Evolutionary conservation across 192 early-diverging fungal genomes (phyloP).

Genomic region (Phycomyces nitens): DNA sequence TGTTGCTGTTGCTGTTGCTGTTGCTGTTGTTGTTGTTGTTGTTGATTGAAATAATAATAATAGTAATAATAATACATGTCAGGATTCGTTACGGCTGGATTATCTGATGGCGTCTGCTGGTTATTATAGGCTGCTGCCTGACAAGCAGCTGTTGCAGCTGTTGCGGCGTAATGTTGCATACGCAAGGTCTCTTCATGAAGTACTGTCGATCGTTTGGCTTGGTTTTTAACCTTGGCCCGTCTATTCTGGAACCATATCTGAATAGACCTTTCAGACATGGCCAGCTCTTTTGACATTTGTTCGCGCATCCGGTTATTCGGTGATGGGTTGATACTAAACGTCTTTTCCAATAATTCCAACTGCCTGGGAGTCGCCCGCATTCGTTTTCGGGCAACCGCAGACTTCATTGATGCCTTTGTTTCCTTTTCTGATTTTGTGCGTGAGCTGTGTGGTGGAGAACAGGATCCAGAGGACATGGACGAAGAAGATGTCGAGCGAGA

Average conservation of each 20-base stretch:
- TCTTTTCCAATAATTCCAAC: slow-evolving; percentile 61
- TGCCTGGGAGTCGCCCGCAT: slow-evolving; percentile 65
- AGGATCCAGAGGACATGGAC: neutral
- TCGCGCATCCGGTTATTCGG: slow-evolving; percentile 66
- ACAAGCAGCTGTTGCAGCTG: slow-evolving; percentile 26
- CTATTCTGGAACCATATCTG: slow-evolving; percentile 88
- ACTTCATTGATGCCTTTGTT: neutral
- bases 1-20: neutral
- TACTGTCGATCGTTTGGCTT: slow-evolving; percentile 31
- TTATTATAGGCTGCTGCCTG: slow-evolving; percentile 18
- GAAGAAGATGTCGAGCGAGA: too few relatives aligned
- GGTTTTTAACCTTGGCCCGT: slow-evolving; percentile 72
- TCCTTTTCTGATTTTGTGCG: neutral
- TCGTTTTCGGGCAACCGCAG: slow-evolving; percentile 48
- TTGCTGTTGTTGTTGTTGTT: slow-evolving; percentile 23
- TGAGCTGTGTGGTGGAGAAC: neutral
- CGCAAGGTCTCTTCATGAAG: slow-evolving; percentile 17
- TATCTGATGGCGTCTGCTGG: slow-evolving; percentile 8
- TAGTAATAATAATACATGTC: slow-evolving; percentile 34
- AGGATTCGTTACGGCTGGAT: slow-evolving; percentile 13
- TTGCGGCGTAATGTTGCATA: slow-evolving; percentile 19
- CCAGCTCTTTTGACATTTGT: slow-evolving; percentile 59
- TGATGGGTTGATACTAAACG: slow-evolving; percentile 64
- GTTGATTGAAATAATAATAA: slow-evolving; percentile 33
- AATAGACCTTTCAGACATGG: slow-evolving; percentile 71